Evolutionary conservation across 2,329 filamentous ascomycete genomes (phyloP), one percentile per base, ranked within the genome.

Genomic region (Penicillium sp.): DNA sequence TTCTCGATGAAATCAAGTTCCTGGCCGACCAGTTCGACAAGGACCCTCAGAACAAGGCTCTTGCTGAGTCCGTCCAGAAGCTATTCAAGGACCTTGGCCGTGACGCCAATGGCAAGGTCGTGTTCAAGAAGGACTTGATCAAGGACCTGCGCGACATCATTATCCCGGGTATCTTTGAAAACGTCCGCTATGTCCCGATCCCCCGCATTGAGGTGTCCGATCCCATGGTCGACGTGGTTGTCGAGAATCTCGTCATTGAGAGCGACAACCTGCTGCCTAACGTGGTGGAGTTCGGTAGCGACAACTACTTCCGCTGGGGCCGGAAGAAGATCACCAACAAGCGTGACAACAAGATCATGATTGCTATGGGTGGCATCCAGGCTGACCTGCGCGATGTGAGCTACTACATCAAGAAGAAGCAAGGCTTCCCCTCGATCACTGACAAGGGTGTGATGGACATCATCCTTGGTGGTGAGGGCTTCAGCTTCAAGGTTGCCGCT

Each of bases 191-290:
- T 64, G 77, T 98, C 10, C 88, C 92, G 3, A 79, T 98, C 33
- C 92, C 92, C 14, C 84, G 92, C 39, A 95, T 98, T 44, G 92
- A 98, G 70, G 92, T 88, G 59, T 83, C 80, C 1, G 92, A 96
- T 54, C 74, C 77, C 2, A 79, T 82, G 73, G 73, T 94, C 35
- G 92, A 98, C 64, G 83, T 83, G 32, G 77, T 96, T 32, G 77
- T 98, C 30, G 92, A 98, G 71, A 98, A 98, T 64, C 72, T 98
- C 8, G 84, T 95, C 30, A 77, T 98, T 35, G 92, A 98, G 70
- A 89, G 86, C 50, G 89, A 96, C 72, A 98, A 98, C 68, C 80
- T 98, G 53, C 87, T 89, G 68, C 92, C 92, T 47, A 98, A 98
- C 55, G 75, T 90, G 4, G 66, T 94, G 26, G 90, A 98, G 64